Evolutionary conservation across 805 yeast genomes (phyloP).

Genomic region (Tetrapisispora phaffii): DNA sequence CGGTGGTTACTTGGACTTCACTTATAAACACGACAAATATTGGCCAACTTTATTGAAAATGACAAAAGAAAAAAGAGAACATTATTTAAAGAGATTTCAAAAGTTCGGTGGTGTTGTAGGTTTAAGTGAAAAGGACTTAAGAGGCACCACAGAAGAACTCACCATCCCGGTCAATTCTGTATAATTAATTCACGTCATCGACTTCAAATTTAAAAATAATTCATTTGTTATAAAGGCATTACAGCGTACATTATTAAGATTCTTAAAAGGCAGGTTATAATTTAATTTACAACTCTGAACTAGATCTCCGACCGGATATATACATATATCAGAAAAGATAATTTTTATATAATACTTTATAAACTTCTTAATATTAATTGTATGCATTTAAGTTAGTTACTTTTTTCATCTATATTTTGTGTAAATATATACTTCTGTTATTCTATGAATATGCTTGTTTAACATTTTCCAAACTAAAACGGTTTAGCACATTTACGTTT

Average conservation of each 20-base stretch:
- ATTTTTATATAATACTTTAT: neutral
- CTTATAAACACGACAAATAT: conserved; percentile 67
- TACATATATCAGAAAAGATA: neutral
- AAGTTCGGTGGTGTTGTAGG: conserved; percentile 67
- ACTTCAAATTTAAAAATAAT: neutral
- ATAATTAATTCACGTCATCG: neutral
- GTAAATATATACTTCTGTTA: neutral
- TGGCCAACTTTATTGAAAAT: conserved; percentile 64
- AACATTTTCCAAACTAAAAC: conserved; percentile 29
- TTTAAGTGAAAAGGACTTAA: conserved; percentile 69
- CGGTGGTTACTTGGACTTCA: conserved; percentile 80
- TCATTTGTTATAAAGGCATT: neutral
- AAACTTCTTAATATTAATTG: neutral
- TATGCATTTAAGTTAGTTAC: neutral
- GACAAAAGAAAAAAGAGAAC: conserved; percentile 47
- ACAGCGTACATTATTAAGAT: neutral
- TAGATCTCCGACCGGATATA: too few species aligned
- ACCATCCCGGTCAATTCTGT: conserved; percentile 17
- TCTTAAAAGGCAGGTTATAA: neutral
- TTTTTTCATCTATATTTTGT: neutral
- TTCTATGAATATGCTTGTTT: neutral
- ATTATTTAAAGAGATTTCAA: conserved; percentile 58
- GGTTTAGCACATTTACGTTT: conserved; percentile 90
- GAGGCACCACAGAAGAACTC: conserved; percentile 35
- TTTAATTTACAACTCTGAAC: too few species aligned